Percentiles rank a stretch among this genome's conserved stretches.
Conservation (phyloP, 192 early-diverging fungal species). For the Coemansia guatemalensis region DNA sequence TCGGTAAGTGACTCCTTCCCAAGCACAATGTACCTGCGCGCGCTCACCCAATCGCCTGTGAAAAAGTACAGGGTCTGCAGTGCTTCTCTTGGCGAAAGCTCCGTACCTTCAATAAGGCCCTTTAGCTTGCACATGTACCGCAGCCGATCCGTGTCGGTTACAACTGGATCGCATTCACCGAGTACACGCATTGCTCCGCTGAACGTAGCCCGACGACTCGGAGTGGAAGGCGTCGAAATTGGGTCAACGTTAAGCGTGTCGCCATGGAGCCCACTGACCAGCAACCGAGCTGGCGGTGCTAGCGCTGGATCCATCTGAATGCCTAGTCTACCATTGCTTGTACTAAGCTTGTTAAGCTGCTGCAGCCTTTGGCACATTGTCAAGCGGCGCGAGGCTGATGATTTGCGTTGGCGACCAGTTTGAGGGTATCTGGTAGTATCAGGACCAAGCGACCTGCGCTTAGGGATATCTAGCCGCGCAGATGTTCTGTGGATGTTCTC, state of each 20-base stretch:
- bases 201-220: slow-evolving; percentile 33
- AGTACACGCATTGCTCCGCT: slow-evolving; percentile 51
- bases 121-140: slow-evolving; percentile 46
- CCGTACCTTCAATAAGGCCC: slow-evolving; percentile 38
- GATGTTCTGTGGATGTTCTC: not conserved
- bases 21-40: slow-evolving; percentile 31
- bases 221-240: slow-evolving; percentile 23
- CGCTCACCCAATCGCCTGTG: slow-evolving; percentile 49
- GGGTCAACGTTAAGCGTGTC: not conserved
- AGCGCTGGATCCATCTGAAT: slow-evolving; percentile 6
- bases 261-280: slow-evolving; percentile 1
- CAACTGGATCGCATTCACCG: slow-evolving; percentile 33
- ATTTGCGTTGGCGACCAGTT: slow-evolving; percentile 23
- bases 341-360: slow-evolving; percentile 25
- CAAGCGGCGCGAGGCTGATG: slow-evolving; percentile 19
- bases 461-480: not conserved
- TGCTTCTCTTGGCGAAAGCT: slow-evolving; percentile 29
- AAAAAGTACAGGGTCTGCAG: slow-evolving; percentile 38
- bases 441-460: not conserved
- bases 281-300: slow-evolving; percentile 12
- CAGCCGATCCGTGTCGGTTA: slow-evolving; percentile 31
- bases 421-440: slow-evolving; percentile 14
- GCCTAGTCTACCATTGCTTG: not conserved
- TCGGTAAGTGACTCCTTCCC: slow-evolving; percentile 13
- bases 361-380: slow-evolving; percentile 45